These are phyloP conservation scores for Pharnaceum exiguum DNA, from an alignment of 148 eudicot species.

Conservation along the genomic window DNA sequence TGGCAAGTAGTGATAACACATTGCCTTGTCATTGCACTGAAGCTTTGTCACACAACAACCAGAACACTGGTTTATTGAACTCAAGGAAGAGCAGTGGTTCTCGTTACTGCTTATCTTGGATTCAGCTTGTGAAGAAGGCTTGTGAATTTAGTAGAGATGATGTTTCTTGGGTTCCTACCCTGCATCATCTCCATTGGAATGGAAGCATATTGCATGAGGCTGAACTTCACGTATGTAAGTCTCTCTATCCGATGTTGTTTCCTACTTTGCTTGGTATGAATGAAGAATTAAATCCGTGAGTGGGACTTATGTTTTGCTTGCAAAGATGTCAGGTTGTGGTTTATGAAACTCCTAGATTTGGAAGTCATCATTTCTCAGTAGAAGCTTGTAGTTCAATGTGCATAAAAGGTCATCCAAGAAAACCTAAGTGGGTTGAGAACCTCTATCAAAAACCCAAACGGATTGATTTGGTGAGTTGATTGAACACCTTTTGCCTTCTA, in stretches of 20 bases:
- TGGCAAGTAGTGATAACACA: slow-evolving; percentile 18
- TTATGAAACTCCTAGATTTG: slow-evolving; percentile 75
- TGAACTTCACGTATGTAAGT: slow-evolving; percentile 99
- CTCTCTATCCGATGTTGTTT: slow-evolving; percentile 32
- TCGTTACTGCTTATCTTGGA: slow-evolving; percentile 31
- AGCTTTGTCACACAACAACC: slow-evolving; percentile 2
- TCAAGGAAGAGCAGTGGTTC: slow-evolving; percentile 24
- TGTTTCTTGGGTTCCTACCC: slow-evolving; percentile 40
- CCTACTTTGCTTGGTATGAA: too few species aligned
- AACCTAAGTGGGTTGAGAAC: slow-evolving; percentile 72
- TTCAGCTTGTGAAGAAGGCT: slow-evolving; percentile 40
- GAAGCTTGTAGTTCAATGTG: slow-evolving; percentile 31
- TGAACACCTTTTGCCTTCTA: neutral
- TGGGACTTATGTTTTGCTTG: slow-evolving; percentile 21
- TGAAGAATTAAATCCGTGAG: slow-evolving; percentile 9
- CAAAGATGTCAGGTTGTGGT: slow-evolving; percentile 57
- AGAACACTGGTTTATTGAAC: slow-evolving; percentile 17
- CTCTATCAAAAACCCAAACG: slow-evolving; percentile 45
- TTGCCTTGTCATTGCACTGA: slow-evolving; percentile 2
- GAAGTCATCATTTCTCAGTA: slow-evolving; percentile 71
- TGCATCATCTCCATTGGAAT: slow-evolving; percentile 63
- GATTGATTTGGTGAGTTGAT: slow-evolving; percentile 63
- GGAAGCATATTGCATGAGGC: slow-evolving; percentile 31
- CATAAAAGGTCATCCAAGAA: slow-evolving; percentile 26
- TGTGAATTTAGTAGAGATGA: slow-evolving; percentile 24